Conservation (phyloP, 129 eudicot genomes). For the Mikania micrantha region DNA sequence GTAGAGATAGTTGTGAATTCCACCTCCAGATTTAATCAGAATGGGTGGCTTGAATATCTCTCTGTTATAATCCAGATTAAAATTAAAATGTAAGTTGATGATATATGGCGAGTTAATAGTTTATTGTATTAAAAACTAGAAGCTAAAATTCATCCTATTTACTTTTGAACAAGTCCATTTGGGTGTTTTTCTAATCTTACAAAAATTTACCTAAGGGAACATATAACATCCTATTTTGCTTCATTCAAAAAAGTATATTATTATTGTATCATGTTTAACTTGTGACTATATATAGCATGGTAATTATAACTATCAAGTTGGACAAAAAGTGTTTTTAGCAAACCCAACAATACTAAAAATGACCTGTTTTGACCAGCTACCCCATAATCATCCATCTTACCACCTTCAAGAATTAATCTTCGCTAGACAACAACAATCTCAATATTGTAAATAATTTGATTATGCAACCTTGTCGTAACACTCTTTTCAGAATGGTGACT, state of each 20-base stretch:
- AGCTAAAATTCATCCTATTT: neutral
- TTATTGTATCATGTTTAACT: neutral
- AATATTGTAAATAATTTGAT: neutral
- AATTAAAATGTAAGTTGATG: conserved; percentile 1
- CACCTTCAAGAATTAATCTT: neutral
- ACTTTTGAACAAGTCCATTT: neutral
- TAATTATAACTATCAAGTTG: neutral
- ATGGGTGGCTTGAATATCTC: conserved; percentile 71
- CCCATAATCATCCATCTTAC: neutral
- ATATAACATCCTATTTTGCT: neutral
- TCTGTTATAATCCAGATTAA: conserved; percentile 28
- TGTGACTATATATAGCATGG: neutral
- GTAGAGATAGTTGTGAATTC: conserved; percentile 81
- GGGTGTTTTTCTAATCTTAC: neutral
- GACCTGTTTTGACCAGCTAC: neutral
- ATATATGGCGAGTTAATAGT: neutral
- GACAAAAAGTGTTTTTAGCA: neutral
- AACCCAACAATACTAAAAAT: neutral
- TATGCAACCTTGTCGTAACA: conserved; percentile 34
- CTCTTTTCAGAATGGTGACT: conserved; percentile 36
- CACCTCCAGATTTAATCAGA: conserved; percentile 89
- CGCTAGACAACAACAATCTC: neutral
- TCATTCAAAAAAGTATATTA: neutral
- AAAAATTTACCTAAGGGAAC: neutral
- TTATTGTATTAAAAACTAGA: neutral